These are phyloP conservation scores for Phaeosphaeriaceae sp. DNA, from an alignment of 2,329 filamentous ascomycete species.

Conservation along the genomic window DNA sequence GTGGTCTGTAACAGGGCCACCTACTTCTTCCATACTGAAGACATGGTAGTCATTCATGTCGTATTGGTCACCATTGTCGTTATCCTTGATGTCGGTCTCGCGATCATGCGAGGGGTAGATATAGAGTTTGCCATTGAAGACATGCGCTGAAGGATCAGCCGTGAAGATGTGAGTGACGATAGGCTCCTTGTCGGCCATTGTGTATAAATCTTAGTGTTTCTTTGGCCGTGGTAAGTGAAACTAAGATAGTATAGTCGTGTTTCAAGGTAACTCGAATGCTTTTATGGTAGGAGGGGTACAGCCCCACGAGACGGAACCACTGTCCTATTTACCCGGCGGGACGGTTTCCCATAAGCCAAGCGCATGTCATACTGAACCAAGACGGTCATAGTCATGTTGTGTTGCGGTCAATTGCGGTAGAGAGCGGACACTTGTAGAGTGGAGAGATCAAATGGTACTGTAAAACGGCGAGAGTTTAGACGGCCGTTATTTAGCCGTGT, in stretches of 20 bases:
- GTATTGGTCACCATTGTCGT: conserved; percentile 86
- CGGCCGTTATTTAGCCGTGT: conserved; percentile 37
- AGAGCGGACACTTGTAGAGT: conserved; percentile 20
- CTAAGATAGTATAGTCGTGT: conserved; percentile 8
- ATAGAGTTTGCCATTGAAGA: conserved; percentile 77
- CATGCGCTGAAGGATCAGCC: conserved; percentile 80
- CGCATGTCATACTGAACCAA: conserved; percentile 20
- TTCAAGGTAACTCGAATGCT: conserved; percentile 22
- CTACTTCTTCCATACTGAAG: conserved; percentile 66
- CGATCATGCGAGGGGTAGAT: conserved; percentile 83
- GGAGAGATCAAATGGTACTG: conserved; percentile 11
- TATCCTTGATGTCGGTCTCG: conserved; percentile 74
- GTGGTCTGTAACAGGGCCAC: conserved; percentile 71
- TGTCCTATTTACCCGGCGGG: conserved; percentile 43
- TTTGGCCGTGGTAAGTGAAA: background rate
- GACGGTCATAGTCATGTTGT: conserved; percentile 22
- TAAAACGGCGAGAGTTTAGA: conserved; percentile 12
- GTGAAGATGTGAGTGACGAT: conserved; percentile 79
- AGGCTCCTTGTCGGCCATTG: conserved; percentile 57
- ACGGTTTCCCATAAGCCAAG: conserved; percentile 31
- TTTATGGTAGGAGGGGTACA: conserved; percentile 34
- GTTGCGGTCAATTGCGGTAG: conserved; percentile 18
- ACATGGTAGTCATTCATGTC: conserved; percentile 87
- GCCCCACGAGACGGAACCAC: conserved; percentile 29
- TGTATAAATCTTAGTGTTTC: conserved; percentile 5